Base-by-base conservation (phyloP, 345 rosid species). In the Pugionium cornutum region DNA sequence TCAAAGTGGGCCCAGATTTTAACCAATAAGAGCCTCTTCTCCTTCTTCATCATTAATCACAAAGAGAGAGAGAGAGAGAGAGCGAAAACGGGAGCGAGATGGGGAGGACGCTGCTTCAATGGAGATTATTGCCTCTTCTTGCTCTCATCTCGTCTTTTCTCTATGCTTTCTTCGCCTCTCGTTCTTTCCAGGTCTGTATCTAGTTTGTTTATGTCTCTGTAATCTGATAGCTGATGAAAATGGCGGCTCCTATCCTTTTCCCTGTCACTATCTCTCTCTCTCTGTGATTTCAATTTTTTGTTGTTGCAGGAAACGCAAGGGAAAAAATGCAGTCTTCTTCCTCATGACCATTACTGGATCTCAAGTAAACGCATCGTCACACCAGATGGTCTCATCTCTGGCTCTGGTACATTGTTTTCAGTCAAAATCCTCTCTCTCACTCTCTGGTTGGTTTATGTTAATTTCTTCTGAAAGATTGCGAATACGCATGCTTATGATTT, bases 341-440 rank as follows among this genome's bases (percentile, higher is more conserved):
- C 85, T 52, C 51, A 78, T 47, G 76, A 73, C 36, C 94, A 86
- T 67, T 94, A 75, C 70, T 90, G 89, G 92, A 76, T 94, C 53
- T 81, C 77, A 32, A 84, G 97, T 72, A 83, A 78, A 71, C 85
- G 83, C 2, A 82, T 94, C 69, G 84, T 88, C 64, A 90, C 96
- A 18, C 92, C 88, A 0, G 65, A 66, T 10, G 91, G 88, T 29
- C 62, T 88, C 52, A 80, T 90, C 69, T 79, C 95, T 31, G 95
- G 91, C 33, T 95, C 97, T 78, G 96, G 99, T 90, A 70, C 48
- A 68, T 44, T 34, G 10, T 31, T 40, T 51, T 25, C 2, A 55
- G 11, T 43, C 55, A 25, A 1, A 7, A 55, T 29, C 70, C 0
- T 18, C 3, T 40, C 11, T 9, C 10, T 34, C 60, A 26, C 30